Evolutionary conservation across 1,139 yeast species (phyloP), one percentile per base, ranked within the genome.

Genomic region (Diutina ranongensis): DNA sequence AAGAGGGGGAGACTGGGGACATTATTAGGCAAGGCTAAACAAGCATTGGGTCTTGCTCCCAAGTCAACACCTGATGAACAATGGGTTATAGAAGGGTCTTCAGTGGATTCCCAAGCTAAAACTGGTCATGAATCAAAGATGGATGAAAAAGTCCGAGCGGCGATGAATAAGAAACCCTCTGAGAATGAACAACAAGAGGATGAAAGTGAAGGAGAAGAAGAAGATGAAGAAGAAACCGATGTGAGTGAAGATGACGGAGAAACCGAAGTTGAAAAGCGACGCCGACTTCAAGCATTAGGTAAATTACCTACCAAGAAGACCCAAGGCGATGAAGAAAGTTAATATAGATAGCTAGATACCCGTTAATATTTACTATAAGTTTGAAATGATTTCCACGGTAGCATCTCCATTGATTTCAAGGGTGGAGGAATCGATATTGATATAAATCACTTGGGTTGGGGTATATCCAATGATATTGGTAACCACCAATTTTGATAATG

Each of bases 251-350:
- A 18, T 12, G 41, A 61, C 16, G 33, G 12, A 18, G 94, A 84
- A 55, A 80, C 89, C 0, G 82, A 69, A 34, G 78, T 80, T 22
- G 97, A 88, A 58, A 75, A 78, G 51, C 71, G 71, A 44, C 76
- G 96, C 57, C 75, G 97, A 52, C 64, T 86, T 51, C 89, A 92
- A 3, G 96, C 96, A 1, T 71, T 88, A 51, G 94, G 95, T 9
- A 63, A 59, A 34, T 51, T 73, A 27, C 63, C 66, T 2, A 61
- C 67, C 2, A 62, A 59, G 12, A 65, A 81, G 47, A 62, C 73
- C 46, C 71, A 65, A 45, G 72, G 67, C 22, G 77, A 76, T 53
- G 87, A 80, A 53, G 86, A 35, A 20, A n/a, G 38, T 32, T 15
- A 4, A 34, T 5, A 16, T 31, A 35, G 20, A 13, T 13, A 20